These are phyloP conservation scores for Orobanche coerulescens DNA, from an alignment of 257 asterid genomes.

Conservation along the genomic window DNA sequence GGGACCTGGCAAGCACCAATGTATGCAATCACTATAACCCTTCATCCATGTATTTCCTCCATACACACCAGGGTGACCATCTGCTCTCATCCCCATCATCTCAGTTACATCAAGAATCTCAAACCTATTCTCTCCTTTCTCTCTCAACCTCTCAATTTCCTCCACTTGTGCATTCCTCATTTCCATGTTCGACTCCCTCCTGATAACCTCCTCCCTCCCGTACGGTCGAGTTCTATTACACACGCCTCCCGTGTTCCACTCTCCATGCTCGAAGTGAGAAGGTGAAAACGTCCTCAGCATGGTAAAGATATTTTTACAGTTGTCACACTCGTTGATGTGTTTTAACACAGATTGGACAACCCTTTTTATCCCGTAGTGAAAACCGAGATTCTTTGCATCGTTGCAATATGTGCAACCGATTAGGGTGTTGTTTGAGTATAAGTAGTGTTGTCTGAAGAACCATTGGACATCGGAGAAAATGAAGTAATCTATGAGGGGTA, in stretches of 20 bases:
- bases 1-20: conserved; percentile 61
- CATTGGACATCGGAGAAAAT: conserved; percentile 42
- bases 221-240: conserved; percentile 35
- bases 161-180: conserved; percentile 31
- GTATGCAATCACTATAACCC: conserved; percentile 42
- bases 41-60: conserved; percentile 40
- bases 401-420: conserved; percentile 40
- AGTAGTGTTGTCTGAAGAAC: conserved; percentile 31
- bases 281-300: conserved; percentile 42
- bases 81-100: conserved; percentile 39
- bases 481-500: conserved; percentile 33
- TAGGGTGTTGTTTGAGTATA: conserved; percentile 27
- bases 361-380: conserved; percentile 21
- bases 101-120: conserved; percentile 39
- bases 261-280: conserved; percentile 41
- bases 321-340: conserved; percentile 26
- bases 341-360: conserved; percentile 31
- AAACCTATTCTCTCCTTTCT: conserved; percentile 23
- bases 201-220: conserved; percentile 13
- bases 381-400: conserved; percentile 24
- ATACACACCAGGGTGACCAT: conserved; percentile 43
- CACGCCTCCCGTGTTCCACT: conserved; percentile 41
- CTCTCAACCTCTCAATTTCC: conserved; percentile 34
- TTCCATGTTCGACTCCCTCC: conserved; percentile 22
- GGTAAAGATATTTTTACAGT: conserved; percentile 23